Conservation (phyloP, 768 basidiomycete genomes). For the Gelatoporia subvermispora region DNA sequence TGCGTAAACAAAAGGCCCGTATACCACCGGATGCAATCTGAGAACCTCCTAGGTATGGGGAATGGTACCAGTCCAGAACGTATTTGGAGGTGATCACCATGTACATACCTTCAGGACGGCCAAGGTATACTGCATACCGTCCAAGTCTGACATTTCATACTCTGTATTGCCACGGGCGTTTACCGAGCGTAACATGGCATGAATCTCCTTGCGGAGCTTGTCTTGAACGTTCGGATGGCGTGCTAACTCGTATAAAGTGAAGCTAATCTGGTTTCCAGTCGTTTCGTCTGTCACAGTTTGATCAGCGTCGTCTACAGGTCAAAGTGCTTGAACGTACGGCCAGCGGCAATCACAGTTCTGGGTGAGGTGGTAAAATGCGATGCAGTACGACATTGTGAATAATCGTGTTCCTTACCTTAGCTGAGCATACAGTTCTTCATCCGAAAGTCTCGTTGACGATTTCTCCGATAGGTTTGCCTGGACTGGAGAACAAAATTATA, state of each 20-base stretch:
- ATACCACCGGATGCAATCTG: neutral
- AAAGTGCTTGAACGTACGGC: neutral
- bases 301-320: neutral
- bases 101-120: neutral
- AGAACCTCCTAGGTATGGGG: neutral
- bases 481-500: no score
- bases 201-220: neutral
- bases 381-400: no score
- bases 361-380: no score
- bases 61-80: neutral
- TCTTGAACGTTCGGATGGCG: neutral
- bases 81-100: neutral
- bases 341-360: neutral
- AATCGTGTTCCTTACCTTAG: no score
- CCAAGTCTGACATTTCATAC: neutral
- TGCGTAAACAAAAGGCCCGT: neutral
- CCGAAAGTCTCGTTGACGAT: no score
- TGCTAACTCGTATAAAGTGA: neutral
- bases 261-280: neutral
- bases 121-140: neutral
- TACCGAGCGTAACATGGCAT: neutral
- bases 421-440: no score
- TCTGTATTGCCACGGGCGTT: neutral
- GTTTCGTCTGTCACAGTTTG: neutral
- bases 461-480: no score